Base-by-base conservation (phyloP, 768 basidiomycete species). In the Termitomyces sp. region DNA sequence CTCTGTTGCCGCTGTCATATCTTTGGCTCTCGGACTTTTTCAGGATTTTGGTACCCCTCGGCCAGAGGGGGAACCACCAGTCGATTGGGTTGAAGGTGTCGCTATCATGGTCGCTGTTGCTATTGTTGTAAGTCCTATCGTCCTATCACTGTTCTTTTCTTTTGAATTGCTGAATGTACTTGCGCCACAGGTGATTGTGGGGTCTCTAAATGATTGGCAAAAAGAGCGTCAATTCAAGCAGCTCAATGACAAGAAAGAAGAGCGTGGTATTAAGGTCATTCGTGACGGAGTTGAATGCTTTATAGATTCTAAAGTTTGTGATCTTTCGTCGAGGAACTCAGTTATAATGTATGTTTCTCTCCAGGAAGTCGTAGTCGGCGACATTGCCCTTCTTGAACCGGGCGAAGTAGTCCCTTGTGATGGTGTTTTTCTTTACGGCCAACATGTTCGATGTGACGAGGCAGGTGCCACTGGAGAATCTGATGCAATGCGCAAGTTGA, bases 31-130 rank as follows among this genome's bases (percentile, higher is more conserved):
- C 14, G 97, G 97, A 20, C 76, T 99, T 34, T 97, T 97, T 74
- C 91, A 96, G 71, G 94, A 95, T 70, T 90, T 98, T 70, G 96
- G 96, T 11, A 78, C 86, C 0, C 82, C 83, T 5, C 79, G 85
- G 9, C 64, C 75, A 1, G 77, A 76, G 42, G 83, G 79, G 47
- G 81, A 89, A 48, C 88, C 95, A 1, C 86, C 87, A 17, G 93
- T 98, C 15, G 95, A 98, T 68, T 98, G 96, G 96, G 95, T 99
- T 0, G 96, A 98, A 77, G 96, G 89, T 58, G 91, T 92, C 11
- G 86, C 91, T 0, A 92, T 92, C 62, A 83, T 92, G 69, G 81
- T 89, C 45, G 91, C 91, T 0, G 84, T 92, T 42, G 67, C 81
- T 43, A 91, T 92, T 47, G 90, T 92, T 31, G 89, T 89, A 74